Percentiles rank a stretch among this genome's conserved stretches.
These are phyloP conservation scores for Metarhizium brunneum DNA, from an alignment of 2,329 filamentous ascomycete genomes.

Conservation along the genomic window DNA sequence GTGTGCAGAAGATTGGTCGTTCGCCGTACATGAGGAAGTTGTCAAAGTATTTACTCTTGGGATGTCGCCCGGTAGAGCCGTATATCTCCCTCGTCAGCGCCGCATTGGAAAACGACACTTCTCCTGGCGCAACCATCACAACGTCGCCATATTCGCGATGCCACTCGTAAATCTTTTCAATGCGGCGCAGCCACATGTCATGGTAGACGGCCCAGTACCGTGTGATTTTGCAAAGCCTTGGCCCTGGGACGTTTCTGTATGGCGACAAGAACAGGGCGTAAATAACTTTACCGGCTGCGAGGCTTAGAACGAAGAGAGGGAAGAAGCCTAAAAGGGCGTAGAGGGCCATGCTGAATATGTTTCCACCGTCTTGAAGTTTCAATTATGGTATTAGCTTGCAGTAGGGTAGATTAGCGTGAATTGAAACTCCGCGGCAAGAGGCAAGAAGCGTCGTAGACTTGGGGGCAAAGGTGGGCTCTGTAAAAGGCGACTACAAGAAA, in stretches of 20 bases:
- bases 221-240: conserved; percentile 4
- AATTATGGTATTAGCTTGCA: neutral
- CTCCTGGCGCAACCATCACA: conserved; percentile 4
- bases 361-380: neutral
- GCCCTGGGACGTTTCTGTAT: conserved; percentile 2
- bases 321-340: neutral
- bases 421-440: neutral
- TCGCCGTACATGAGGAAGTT: conserved; percentile 4
- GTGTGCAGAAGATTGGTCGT: conserved; percentile 3
- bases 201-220: conserved; percentile 4
- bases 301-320: neutral
- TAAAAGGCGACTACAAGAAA: neutral
- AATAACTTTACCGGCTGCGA: neutral
- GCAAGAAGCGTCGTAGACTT: neutral
- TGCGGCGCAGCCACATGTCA: conserved; percentile 1
- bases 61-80: conserved; percentile 4
- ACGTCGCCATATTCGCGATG: conserved; percentile 4
- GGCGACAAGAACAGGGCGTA: conserved; percentile 3
- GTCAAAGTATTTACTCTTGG: conserved; percentile 5
- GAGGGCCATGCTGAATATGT: neutral
- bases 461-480: neutral
- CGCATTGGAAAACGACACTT: conserved; percentile 4
- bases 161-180: conserved; percentile 3
- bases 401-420: neutral
- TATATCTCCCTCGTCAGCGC: conserved; percentile 4